Base-by-base conservation (phyloP, 2,329 filamentous ascomycete genomes). In the Ophiostoma perfectum region DNA sequence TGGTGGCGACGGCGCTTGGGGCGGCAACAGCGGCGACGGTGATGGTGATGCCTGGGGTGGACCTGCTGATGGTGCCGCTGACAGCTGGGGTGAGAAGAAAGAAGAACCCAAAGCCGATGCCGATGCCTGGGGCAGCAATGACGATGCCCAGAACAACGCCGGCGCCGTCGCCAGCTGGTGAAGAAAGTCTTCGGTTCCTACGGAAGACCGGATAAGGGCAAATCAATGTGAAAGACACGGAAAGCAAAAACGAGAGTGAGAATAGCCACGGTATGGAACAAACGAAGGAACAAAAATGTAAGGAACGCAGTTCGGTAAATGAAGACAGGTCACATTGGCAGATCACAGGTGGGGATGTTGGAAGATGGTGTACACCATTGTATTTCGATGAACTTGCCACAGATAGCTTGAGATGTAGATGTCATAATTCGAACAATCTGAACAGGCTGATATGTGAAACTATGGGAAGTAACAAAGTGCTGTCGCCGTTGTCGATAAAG, bases 11-110 rank as follows among this genome's bases (percentile, higher is more conserved):
- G 72, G 70, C 38, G 72, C 49, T 16, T 74, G 69, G 65, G 74
- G 77, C 18, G 77, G 27, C 27, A 27, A 27, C 27, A 27, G 78
- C 27, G 71, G 64, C 18, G 62, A 38, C n/a, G 58, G 36, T n/a
- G 58, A 14, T 16, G 70, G 41, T 7, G 66, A 64, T 41, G 58
- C 64, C 5, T 69, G 67, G 67, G 67, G 67, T 39, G 62, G 42
- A n/a, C 47, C 18, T 14, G 52, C 66, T 12, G 67, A 55, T 55
- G 52, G 38, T 39, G 66, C 5, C 11, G 38, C 36, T 18, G 36
- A 45, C 44, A 63, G 52, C 36, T 47, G 44, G 14, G 67, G 64
- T 14, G 65, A 64, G 27, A 38, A 18, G 16, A 44, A 52, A n/a
- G 66, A 47, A 64, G 60, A 39, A 41, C 8, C 62, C n/a, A 18